phyloP scores from a whole-genome alignment of 805 yeast species.

The Wickerhamomyces queroliae region DNA sequence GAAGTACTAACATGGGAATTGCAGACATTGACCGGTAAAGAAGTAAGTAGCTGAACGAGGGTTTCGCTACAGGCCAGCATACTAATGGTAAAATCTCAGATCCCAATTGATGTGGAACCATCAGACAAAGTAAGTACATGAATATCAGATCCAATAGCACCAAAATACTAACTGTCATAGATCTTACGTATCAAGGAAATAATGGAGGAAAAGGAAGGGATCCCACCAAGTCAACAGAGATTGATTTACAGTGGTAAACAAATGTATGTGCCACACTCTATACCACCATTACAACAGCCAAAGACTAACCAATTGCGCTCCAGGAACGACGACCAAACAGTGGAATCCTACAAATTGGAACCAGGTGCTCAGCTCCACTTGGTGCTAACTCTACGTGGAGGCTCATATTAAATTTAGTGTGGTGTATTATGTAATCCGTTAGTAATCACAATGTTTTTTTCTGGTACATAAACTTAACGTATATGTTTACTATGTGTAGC shows the following conservation, averaged over 20 bases:
- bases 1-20: slow-evolving; percentile 7
- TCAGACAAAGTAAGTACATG: slow-evolving; percentile 46
- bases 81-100: slow-evolving; percentile 27
- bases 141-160: slow-evolving; percentile 20
- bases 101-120: slow-evolving; percentile 69
- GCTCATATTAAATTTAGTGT: neutral
- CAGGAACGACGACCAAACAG: slow-evolving; percentile 71
- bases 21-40: slow-evolving; percentile 73
- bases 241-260: slow-evolving; percentile 88
- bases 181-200: slow-evolving; percentile 78
- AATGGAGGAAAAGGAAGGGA: slow-evolving; percentile 94
- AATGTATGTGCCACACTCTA: slow-evolving; percentile 58
- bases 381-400: slow-evolving; percentile 92
- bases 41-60: slow-evolving; percentile 31
- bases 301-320: neutral
- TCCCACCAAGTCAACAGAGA: slow-evolving; percentile 94
- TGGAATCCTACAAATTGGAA: slow-evolving; percentile 64
- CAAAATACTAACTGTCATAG: slow-evolving; percentile 28
- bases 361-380: slow-evolving; percentile 88
- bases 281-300: neutral
- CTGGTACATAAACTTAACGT: slow-evolving; percentile 1
- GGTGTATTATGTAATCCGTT: slow-evolving; percentile 5
- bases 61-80: neutral
- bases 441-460: neutral
- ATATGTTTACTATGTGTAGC: neutral